These are phyloP conservation scores for Paraphoma sp. DNA, from an alignment of 2,329 filamentous ascomycete species.

Conservation along the genomic window DNA sequence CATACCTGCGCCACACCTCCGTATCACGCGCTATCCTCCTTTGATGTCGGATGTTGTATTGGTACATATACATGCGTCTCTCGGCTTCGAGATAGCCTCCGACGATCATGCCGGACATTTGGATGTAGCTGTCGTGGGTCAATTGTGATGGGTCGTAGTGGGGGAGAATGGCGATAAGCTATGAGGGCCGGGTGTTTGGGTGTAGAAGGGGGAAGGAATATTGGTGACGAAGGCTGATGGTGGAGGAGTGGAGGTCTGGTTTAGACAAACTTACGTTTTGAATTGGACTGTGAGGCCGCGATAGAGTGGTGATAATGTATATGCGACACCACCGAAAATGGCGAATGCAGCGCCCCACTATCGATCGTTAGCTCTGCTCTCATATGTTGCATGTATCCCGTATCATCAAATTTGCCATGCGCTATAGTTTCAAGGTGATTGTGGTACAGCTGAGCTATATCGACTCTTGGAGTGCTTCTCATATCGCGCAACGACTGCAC, in stretches of 20 bases:
- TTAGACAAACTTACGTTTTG: constrained; percentile 33
- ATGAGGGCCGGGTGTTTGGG: too few species aligned
- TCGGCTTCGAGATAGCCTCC: constrained; percentile 81
- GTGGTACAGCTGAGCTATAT: too few species aligned
- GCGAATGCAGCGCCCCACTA: constrained; percentile 74
- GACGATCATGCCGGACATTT: constrained; percentile 86
- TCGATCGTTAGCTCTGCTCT: background rate
- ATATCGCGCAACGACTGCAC: too few species aligned
- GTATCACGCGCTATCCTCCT: constrained; percentile 69
- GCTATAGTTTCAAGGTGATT: too few species aligned
- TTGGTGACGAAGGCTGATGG: background rate
- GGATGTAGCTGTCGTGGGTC: constrained; percentile 67
- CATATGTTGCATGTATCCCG: too few species aligned
- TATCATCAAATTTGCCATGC: too few species aligned
- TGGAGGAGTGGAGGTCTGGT: background rate
- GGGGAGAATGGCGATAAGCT: too few species aligned
- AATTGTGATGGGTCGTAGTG: background rate
- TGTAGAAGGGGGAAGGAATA: too few species aligned
- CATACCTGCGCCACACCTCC: constrained; percentile 72
- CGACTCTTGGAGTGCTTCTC: too few species aligned
- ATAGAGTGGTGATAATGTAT: constrained; percentile 73
- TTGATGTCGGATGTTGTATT: constrained; percentile 69
- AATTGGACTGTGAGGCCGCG: constrained; percentile 57
- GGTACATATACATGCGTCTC: constrained; percentile 69
- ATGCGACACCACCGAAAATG: constrained; percentile 67